These are phyloP conservation scores for Boletus vermiculosoides DNA, from an alignment of 768 basidiomycete genomes.

Conservation along the genomic window DNA sequence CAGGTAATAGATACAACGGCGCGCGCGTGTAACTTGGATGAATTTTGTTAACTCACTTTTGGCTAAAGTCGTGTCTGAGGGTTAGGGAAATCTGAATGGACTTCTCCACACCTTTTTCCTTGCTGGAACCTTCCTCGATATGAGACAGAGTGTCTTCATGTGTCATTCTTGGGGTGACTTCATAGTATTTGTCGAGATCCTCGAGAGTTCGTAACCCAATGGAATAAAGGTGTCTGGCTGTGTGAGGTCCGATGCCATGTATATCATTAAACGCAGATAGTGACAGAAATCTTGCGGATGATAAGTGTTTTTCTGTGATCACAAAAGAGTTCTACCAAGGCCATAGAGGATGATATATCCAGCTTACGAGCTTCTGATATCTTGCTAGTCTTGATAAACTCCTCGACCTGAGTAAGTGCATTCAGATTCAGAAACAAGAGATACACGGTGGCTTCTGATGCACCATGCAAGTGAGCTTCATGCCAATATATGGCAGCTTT, in stretches of 20 bases:
- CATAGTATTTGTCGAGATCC: constrained; percentile 67
- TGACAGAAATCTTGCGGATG: constrained; percentile 52
- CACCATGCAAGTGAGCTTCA: constrained; percentile 52
- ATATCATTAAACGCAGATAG: constrained; percentile 60
- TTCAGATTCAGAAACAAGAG: background rate
- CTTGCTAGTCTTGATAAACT: constrained; percentile 53
- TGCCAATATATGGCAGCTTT: constrained; percentile 49
- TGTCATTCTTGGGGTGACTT: constrained; percentile 38
- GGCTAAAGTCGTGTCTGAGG: constrained; percentile 55
- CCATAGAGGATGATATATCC: constrained; percentile 9
- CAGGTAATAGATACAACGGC: background rate
- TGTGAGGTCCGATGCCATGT: constrained; percentile 74
- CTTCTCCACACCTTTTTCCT: constrained; percentile 32
- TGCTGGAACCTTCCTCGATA: constrained; percentile 16
- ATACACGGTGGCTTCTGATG: background rate
- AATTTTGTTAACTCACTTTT: constrained; percentile 35
- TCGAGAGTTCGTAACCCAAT: constrained; percentile 64
- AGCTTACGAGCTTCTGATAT: constrained; percentile 57
- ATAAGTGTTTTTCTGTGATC: constrained; percentile 44
- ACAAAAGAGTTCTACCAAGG: background rate
- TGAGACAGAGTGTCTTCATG: constrained; percentile 21
- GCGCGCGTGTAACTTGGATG: background rate
- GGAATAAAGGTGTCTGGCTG: constrained; percentile 63
- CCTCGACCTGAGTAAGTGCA: constrained; percentile 48
- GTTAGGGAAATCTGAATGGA: constrained; percentile 59